A percentile compares a stretch with the other conserved stretches of the same genome.
Evolutionary conservation across 371 early-diverging fungal genomes (phyloP).

Genomic region (Mucor circinelloides): DNA sequence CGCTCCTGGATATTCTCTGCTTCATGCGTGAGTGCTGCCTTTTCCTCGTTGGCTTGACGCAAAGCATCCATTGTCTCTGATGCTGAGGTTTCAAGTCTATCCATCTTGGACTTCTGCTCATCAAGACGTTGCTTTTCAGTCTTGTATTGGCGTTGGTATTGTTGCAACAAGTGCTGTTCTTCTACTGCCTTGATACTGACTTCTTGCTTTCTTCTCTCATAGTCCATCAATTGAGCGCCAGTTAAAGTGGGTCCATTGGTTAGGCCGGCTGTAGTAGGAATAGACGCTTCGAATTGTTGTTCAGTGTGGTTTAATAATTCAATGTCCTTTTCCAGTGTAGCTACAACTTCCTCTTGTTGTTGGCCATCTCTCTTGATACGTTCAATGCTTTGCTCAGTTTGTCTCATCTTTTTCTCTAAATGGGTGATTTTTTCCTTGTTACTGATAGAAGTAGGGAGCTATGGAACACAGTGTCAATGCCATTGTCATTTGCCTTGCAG

Average conservation of each 20-base stretch:
- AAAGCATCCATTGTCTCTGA: conserved; percentile 28
- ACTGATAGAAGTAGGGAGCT: conserved; percentile 62
- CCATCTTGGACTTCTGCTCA: conserved; percentile 62
- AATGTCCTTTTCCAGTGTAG: conserved; percentile 27
- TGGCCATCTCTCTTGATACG: conserved; percentile 60
- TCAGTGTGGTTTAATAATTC: conserved; percentile 15
- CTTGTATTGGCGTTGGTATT: conserved; percentile 69
- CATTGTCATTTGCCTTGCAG: neutral
- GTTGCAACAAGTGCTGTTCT: conserved; percentile 70
- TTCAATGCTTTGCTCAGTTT: conserved; percentile 56
- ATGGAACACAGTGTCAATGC: neutral
- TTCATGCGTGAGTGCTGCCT: conserved; percentile 22
- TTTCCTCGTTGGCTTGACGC: conserved; percentile 33
- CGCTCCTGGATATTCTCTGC: conserved; percentile 33
- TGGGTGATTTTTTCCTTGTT: conserved; percentile 76
- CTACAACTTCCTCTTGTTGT: conserved; percentile 47
- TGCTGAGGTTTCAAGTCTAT: conserved; percentile 54
- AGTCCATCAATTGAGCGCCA: conserved; percentile 51
- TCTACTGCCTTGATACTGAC: conserved; percentile 65
- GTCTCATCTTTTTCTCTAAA: conserved; percentile 65
- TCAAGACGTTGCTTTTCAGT: conserved; percentile 61
- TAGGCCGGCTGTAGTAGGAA: conserved; percentile 10
- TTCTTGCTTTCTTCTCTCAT: conserved; percentile 71
- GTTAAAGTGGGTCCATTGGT: conserved; percentile 26
- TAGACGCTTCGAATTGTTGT: conserved; percentile 4